These are phyloP conservation scores for Geum urbanum DNA, from an alignment of 306 rosid species.

Conservation along the genomic window DNA sequence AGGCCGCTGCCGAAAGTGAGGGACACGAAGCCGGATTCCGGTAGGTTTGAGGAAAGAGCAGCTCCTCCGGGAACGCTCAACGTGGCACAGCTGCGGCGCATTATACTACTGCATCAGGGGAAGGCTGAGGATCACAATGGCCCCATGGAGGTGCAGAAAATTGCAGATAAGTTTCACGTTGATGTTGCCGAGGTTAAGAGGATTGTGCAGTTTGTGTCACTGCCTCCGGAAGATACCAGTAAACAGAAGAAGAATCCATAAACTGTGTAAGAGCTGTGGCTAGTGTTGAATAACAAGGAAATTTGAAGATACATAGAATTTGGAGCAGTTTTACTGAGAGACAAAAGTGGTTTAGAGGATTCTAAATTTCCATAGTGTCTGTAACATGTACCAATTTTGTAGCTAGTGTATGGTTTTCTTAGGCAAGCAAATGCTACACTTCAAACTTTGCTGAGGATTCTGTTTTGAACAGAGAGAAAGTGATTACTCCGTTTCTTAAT, in stretches of 20 bases:
- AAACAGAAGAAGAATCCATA: conserved; percentile 31
- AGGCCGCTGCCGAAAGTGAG: conserved; percentile 81
- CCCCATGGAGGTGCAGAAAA: conserved; percentile 56
- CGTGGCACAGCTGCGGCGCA: conserved; percentile 72
- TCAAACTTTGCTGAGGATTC: background rate
- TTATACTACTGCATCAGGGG: conserved; percentile 65
- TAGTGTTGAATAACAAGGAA: conserved; percentile 28
- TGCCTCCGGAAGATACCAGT: conserved; percentile 60
- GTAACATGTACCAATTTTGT: conserved; percentile 19
- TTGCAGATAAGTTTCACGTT: conserved; percentile 8
- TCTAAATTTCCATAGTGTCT: background rate
- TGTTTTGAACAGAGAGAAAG: background rate
- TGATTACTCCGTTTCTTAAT: background rate
- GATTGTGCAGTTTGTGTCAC: conserved; percentile 61
- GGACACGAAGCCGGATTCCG: conserved; percentile 57
- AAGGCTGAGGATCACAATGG: conserved; percentile 79
- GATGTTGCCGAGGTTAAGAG: conserved; percentile 51
- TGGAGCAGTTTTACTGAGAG: background rate
- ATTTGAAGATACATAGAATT: conserved; percentile 10
- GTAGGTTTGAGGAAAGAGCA: conserved; percentile 56
- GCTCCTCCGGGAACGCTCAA: conserved; percentile 72
- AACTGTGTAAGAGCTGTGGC: background rate
- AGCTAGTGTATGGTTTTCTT: background rate
- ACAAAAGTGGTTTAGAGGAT: background rate
- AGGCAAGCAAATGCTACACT: background rate